Percentiles rank a stretch among this genome's conserved stretches.
Conservation (phyloP, 345 rosid genomes). For the Eucalyptus fibrosa region DNA sequence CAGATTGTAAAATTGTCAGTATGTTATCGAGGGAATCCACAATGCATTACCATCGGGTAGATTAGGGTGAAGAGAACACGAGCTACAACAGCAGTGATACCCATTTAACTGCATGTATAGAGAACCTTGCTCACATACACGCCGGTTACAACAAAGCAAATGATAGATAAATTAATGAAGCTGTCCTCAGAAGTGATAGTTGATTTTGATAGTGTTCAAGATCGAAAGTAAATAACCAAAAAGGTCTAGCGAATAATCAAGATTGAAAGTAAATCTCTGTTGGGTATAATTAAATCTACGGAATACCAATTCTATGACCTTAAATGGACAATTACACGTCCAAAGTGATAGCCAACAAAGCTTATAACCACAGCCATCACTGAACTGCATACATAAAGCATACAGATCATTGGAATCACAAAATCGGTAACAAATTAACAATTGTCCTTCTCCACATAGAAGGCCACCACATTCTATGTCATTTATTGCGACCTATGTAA, state of each 20-base stretch:
- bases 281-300: neutral
- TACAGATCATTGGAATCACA: neutral
- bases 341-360: constrained; percentile 64
- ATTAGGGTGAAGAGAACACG: constrained; percentile 52
- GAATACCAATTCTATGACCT: constrained; percentile 24
- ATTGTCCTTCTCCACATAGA: neutral
- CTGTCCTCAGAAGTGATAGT: neutral
- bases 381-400: constrained; percentile 29
- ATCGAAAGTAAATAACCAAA: constrained; percentile 20
- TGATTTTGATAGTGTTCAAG: neutral
- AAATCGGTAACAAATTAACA: too few relatives aligned
- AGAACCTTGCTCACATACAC: constrained; percentile 65
- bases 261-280: constrained; percentile 7
- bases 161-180: neutral
- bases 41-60: constrained; percentile 32
- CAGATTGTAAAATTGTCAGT: neutral
- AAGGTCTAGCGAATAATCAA: constrained; percentile 34
- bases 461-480: neutral
- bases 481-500: neutral
- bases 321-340: constrained; percentile 66
- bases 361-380: constrained; percentile 63
- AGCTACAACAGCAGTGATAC: constrained; percentile 59
- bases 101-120: constrained; percentile 64
- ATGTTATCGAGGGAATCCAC: too few relatives aligned
- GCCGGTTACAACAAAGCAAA: constrained; percentile 17